Evolutionary conservation across 176 grass and related monocot genomes (phyloP), one percentile per base, ranked within the genome.

Genomic region (Oryza rufipogon): DNA sequence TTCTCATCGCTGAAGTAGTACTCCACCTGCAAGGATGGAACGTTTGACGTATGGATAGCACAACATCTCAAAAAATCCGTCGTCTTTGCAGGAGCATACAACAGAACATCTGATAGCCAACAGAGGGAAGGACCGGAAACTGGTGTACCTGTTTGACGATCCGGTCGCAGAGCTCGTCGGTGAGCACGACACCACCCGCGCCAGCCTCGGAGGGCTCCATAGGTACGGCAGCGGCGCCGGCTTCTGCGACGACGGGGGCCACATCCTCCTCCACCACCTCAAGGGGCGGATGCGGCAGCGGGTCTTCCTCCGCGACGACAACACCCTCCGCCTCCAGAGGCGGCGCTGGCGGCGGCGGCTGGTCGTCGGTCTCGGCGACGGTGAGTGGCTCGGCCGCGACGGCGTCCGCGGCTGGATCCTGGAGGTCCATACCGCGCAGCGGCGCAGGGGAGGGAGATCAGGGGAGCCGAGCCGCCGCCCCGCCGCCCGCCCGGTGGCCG

Each of bases 1-100:
- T 99, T 99, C 74, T 94, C 97, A 77, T 99, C 91, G 60, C 97
- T 91, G 60, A 99, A 92, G 87, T 99, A 99, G 86, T 94, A 99
- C 34, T 99, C 97, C 23, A 99, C 93, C 93, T 92, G 84, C 63
- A 93, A 89, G 39, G 26, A 41, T 11, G 25, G 8, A 83, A 15
- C 7, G 39, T 51, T 56, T 74, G 2, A 68, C 42, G 1, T 74
- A 74, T 49, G 41, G 45, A 12, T 33, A 47, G 42, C 75, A 46
- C 23, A 56, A 0, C 51, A 25, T 63, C 51, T 77, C 41, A 73
- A 73, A 39, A 73, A 73, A 60, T 16, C 1, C 2, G 39, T 49
- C 36, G 66, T 26, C 72, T 3, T 67, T 58, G 73, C 73, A 41
- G 28, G 28, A 30, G 28, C 28, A 30, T 2, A 30, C 20, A 23